These are phyloP conservation scores for Heterobasidion occidentale DNA, from an alignment of 1,284 basidiomycete species.

Conservation along the genomic window DNA sequence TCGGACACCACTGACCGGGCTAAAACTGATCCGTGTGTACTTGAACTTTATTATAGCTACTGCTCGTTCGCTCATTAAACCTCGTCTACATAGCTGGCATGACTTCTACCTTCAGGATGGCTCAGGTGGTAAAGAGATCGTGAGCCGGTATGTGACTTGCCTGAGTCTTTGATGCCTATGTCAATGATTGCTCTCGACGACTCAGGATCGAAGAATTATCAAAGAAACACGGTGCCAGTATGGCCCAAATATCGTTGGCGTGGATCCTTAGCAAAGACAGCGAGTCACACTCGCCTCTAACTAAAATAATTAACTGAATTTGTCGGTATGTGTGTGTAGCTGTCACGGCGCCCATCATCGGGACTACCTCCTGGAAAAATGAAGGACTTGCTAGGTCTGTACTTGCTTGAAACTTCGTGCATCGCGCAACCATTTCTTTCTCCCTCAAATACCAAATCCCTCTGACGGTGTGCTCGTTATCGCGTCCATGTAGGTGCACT, in stretches of 20 bases:
- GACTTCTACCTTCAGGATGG: neutral
- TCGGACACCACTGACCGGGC: conserved; percentile 15
- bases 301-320: neutral
- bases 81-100: neutral
- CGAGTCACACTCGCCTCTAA: neutral
- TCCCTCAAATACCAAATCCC: neutral
- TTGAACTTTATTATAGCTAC: no score
- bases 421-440: neutral
- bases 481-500: conserved; percentile 16
- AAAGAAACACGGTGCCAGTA: conserved; percentile 24
- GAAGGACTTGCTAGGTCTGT: conserved; percentile 20
- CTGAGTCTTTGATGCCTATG: neutral
- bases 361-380: conserved; percentile 26
- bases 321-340: neutral
- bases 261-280: conserved; percentile 25
- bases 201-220: conserved; percentile 28
- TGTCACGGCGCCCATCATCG: conserved; percentile 29
- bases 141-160: neutral
- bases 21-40: conserved; percentile 15
- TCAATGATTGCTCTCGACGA: neutral
- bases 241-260: conserved; percentile 28
- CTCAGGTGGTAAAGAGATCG: neutral
- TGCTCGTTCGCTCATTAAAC: neutral
- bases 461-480: neutral
- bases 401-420: conserved; percentile 2